Percentiles rank a stretch among this genome's conserved stretches.
Conservation (phyloP, 768 basidiomycete species). For the Boletus speciosus region DNA sequence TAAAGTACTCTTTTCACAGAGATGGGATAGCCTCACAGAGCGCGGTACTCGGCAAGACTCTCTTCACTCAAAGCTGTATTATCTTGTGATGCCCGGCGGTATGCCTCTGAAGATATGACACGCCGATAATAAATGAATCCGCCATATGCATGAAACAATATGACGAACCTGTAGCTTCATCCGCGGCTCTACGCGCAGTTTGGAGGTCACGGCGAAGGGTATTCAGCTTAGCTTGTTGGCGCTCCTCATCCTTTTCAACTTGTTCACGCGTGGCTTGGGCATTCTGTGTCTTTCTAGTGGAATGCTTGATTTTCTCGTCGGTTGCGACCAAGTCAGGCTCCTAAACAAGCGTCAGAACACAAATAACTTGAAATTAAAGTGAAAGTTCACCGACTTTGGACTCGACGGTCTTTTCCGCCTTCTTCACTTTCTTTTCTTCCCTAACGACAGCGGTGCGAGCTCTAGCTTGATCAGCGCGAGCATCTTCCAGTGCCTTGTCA, state of each 20-base stretch:
- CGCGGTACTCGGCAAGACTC: slow-evolving; percentile 77
- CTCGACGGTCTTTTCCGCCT: slow-evolving; percentile 85
- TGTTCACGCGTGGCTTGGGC: slow-evolving; percentile 61
- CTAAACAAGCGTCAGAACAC: slow-evolving; percentile 41
- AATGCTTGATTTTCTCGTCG: slow-evolving; percentile 87
- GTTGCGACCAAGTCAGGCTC: slow-evolving; percentile 79
- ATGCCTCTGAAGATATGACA: slow-evolving; percentile 53
- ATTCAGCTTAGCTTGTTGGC: slow-evolving; percentile 50
- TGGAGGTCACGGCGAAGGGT: slow-evolving; percentile 62
- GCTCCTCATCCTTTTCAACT: slow-evolving; percentile 56
- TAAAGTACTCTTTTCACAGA: neutral
- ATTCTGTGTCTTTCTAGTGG: slow-evolving; percentile 72
- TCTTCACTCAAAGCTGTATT: slow-evolving; percentile 80
- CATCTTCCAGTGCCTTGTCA: slow-evolving; percentile 68
- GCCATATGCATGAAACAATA: neutral
- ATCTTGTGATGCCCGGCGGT: slow-evolving; percentile 64
- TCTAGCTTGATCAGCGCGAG: slow-evolving; percentile 77
- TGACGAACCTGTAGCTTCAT: slow-evolving; percentile 71
- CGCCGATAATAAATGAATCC: neutral
- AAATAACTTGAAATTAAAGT: neutral
- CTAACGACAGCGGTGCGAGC: slow-evolving; percentile 72
- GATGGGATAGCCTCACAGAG: slow-evolving; percentile 15
- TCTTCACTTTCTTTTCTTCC: slow-evolving; percentile 85
- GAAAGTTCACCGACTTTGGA: slow-evolving; percentile 56
- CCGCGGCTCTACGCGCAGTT: slow-evolving; percentile 63